phyloP scores from a whole-genome alignment of 2,329 filamentous ascomycete species.

The Penicillium sp. region DNA sequence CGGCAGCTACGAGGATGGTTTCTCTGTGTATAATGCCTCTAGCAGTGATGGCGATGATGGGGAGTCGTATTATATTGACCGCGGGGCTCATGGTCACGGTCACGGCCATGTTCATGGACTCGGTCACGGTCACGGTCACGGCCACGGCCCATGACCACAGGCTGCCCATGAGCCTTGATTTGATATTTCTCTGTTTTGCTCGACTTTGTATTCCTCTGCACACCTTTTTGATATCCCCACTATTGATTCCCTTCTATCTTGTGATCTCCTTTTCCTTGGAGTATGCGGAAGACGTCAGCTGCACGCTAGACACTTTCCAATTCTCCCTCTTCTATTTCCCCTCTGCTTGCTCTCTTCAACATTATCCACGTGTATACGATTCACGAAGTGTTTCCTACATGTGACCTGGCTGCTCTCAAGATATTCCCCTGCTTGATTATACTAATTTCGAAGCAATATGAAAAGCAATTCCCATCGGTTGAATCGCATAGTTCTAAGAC shows the following conservation, averaged over 20 bases:
- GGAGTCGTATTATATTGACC: conserved; percentile 29
- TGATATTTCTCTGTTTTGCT: not conserved
- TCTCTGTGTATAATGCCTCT: conserved; percentile 31
- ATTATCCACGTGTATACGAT: conserved; percentile 3
- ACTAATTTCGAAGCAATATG: not conserved
- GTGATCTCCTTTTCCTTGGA: not conserved
- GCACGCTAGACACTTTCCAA: not conserved
- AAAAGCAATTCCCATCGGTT: not conserved
- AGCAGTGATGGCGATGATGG: conserved; percentile 35
- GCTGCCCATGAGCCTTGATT: conserved; percentile 3
- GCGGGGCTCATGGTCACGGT: conserved; percentile 9
- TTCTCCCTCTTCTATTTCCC: not conserved
- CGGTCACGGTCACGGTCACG: not conserved
- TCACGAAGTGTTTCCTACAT: not conserved
- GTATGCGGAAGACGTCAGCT: not conserved
- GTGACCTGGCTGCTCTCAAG: conserved; percentile 4
- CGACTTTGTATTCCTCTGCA: not conserved
- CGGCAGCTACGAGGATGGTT: conserved; percentile 27
- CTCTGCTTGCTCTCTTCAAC: not conserved
- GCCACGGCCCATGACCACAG: not conserved
- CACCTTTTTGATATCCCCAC: conserved; percentile 5
- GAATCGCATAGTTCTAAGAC: not conserved
- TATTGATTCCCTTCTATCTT: not conserved
- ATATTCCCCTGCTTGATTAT: not conserved
- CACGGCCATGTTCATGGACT: not conserved